Conservation (phyloP, 495 filamentous ascomycete genomes). For the Neurospora sp. region DNA sequence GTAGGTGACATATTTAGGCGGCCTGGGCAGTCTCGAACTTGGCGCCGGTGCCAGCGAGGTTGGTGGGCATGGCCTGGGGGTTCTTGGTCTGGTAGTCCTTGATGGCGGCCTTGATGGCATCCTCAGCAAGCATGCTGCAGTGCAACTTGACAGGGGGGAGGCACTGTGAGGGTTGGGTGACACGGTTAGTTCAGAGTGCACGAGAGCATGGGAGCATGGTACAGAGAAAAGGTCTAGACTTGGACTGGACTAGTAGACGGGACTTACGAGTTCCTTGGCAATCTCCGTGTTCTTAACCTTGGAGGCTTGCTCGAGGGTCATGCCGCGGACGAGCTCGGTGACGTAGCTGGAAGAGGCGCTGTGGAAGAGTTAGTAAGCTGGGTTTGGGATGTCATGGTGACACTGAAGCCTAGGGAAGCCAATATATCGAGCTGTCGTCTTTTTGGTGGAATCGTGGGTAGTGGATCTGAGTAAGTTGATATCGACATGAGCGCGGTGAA, state of each 20-base stretch:
- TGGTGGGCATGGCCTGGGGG: constrained; percentile 60
- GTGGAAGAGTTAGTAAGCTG: constrained; percentile 5
- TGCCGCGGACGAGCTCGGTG: constrained; percentile 85
- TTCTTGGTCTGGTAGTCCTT: constrained; percentile 96
- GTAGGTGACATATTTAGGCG: neutral
- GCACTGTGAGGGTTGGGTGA: constrained; percentile 33
- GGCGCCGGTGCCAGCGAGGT: constrained; percentile 56
- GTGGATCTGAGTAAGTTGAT: neutral
- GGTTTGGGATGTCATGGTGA: neutral
- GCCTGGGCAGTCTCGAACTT: constrained; percentile 15
- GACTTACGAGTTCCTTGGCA: constrained; percentile 66
- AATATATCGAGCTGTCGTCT: neutral
- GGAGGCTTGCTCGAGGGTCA: constrained; percentile 89
- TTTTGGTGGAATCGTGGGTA: neutral
- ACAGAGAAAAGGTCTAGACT: neutral
- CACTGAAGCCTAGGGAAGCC: neutral
- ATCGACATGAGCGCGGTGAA: neutral
- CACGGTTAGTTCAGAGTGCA: neutral
- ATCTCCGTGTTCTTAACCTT: constrained; percentile 95
- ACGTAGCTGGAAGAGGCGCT: constrained; percentile 59
- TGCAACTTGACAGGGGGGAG: constrained; percentile 93
- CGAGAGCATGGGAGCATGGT: too few relatives aligned
- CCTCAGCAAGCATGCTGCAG: constrained; percentile 98
- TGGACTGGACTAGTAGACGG: neutral
- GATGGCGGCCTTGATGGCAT: constrained; percentile 99